Evolutionary conservation across 345 rosid species (phyloP), one percentile per base, ranked within the genome.

Genomic region (Gossypium ekmanianum): DNA sequence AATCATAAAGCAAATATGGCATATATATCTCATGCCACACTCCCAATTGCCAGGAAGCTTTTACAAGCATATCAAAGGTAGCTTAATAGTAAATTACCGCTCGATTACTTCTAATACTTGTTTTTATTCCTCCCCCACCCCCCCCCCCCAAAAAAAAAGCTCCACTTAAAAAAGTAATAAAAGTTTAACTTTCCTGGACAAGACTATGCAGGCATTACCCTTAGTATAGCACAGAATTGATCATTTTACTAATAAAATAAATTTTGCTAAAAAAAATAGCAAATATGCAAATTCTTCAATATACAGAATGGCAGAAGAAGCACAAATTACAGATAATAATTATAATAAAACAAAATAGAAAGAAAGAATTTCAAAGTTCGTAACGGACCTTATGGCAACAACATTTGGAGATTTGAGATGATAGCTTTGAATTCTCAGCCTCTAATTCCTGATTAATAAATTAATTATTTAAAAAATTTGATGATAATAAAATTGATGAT

Each of bases 381-480:
- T 44, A 56, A 64, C 67, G 52, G 73, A 90, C 97, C 97, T 85
- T 80, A 51, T 61, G 79, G 74, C 97, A 89, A 52, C 78, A 58
- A 74, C 91, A 90, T 1, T 77, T 77, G 7, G 93, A 86, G 74
- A 92, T 81, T 48, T 48, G 84, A 58, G 87, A 81, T 22, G 82
- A 63, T 65, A 94, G 78, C 74, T 81, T 79, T 0, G 87, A 81
- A 77, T 92, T 92, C 54, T 88, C 89, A 77, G 72, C 82, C 77
- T 89, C 93, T 76, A 92, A 76, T 78, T 88, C 92, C 96, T 94
- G 87, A 16, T 63, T 66, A 4, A 44, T 7, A 45, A 3, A 34
- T 16, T 61, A 48, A 10, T 55, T 65, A 27, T 41, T 73, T 71
- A 11, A 45, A 56, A 12, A 27, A 62, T 27, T 41, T 47, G 3